These are phyloP conservation scores for Bimuria novae-zelandiae DNA, from an alignment of 2,329 filamentous ascomycete species.

Conservation along the genomic window DNA sequence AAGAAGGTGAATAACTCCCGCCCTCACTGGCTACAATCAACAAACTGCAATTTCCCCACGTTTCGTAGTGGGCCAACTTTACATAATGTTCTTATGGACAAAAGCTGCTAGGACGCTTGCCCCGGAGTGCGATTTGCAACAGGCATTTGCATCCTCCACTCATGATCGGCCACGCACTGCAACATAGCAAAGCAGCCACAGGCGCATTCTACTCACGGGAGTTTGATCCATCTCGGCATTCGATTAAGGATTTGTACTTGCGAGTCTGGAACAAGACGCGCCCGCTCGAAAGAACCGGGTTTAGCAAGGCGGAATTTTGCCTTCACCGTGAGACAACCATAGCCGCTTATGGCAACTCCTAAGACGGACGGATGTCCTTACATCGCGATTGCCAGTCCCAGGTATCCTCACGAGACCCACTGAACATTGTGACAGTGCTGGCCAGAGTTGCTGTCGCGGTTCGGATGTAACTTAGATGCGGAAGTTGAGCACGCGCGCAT, in stretches of 20 bases:
- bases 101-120: neutral
- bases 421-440: slow-evolving; percentile 17
- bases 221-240: slow-evolving; percentile 2
- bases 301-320: slow-evolving; percentile 1
- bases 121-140: slow-evolving; percentile 23
- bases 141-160: slow-evolving; percentile 23
- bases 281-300: neutral
- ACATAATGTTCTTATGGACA: slow-evolving; percentile 5
- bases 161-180: slow-evolving; percentile 15
- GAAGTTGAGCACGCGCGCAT: slow-evolving; percentile 29
- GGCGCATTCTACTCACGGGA: slow-evolving; percentile 1
- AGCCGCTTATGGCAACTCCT: slow-evolving; percentile 11
- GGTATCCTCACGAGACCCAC: slow-evolving; percentile 29
- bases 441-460: slow-evolving; percentile 7
- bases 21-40: neutral
- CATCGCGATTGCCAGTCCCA: slow-evolving; percentile 17
- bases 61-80: slow-evolving; percentile 28
- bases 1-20: slow-evolving; percentile 5
- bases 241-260: slow-evolving; percentile 1
- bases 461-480: slow-evolving; percentile 17
- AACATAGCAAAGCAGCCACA: slow-evolving; percentile 2
- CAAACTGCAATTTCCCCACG: slow-evolving; percentile 6
- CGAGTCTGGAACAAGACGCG: neutral
- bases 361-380: slow-evolving; percentile 5
- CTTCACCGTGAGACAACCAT: neutral